A percentile compares a stretch with the other conserved stretches of the same genome.
Conservation (phyloP, 495 filamentous ascomycete genomes). For the Melanomma pulvis-pyrius region DNA sequence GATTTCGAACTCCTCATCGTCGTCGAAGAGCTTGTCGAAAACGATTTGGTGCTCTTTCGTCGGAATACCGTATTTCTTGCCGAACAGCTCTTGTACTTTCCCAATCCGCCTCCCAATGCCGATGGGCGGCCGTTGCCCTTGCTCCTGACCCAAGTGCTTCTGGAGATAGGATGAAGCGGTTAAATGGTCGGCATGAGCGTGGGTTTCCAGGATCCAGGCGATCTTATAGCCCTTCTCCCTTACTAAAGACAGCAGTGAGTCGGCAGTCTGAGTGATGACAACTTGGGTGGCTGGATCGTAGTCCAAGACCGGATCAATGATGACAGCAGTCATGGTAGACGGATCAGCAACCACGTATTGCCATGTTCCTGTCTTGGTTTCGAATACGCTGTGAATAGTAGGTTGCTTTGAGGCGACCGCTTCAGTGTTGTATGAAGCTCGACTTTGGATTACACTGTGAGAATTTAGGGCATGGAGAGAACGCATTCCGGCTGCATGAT, state of each 20-base stretch:
- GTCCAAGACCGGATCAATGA: conserved; percentile 66
- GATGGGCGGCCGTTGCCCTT: conserved; percentile 46
- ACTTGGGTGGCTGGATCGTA: conserved; percentile 53
- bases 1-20: conserved; percentile 56
- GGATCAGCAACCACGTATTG: conserved; percentile 64
- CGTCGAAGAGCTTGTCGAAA: conserved; percentile 58
- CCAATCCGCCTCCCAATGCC: conserved; percentile 60
- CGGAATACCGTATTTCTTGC: conserved; percentile 51
- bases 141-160: conserved; percentile 42
- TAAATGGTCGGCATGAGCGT: conserved; percentile 66
- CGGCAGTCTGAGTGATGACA: conserved; percentile 55
- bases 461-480: too few species aligned
- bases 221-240: conserved; percentile 52
- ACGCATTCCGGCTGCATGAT: too few species aligned
- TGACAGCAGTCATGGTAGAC: conserved; percentile 49
- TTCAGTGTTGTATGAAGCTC: conserved; percentile 6
- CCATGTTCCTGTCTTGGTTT: conserved; percentile 57
- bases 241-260: conserved; percentile 51
- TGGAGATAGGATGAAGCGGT: conserved; percentile 61
- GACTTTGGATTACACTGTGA: not conserved
- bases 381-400: conserved; percentile 50
- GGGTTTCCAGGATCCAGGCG: conserved; percentile 59
- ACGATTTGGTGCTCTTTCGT: conserved; percentile 47
- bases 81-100: conserved; percentile 56
- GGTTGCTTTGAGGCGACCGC: conserved; percentile 4